A percentile compares a stretch with the other conserved stretches of the same genome.
These are phyloP conservation scores for Clonostachys rhizophaga DNA, from an alignment of 2,329 filamentous ascomycete genomes.

Conservation along the genomic window DNA sequence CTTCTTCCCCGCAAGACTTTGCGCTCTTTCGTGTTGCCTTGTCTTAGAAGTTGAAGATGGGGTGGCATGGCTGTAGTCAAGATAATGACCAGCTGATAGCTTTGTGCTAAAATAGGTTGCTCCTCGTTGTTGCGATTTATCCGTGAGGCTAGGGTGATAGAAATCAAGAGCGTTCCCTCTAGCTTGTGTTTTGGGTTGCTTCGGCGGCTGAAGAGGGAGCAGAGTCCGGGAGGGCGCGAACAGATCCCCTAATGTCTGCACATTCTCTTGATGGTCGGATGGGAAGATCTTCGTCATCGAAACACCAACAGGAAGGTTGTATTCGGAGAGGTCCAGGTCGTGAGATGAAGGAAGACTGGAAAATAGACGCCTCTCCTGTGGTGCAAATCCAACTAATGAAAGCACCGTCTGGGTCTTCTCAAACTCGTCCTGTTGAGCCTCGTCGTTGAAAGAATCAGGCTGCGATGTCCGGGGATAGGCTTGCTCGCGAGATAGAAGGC, in stretches of 20 bases:
- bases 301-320: slow-evolving; percentile 69
- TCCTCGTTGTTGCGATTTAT: slow-evolving; percentile 47
- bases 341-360: slow-evolving; percentile 63
- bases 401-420: slow-evolving; percentile 43
- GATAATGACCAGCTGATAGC: slow-evolving; percentile 63
- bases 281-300: slow-evolving; percentile 33
- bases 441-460: slow-evolving; percentile 20
- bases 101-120: slow-evolving; percentile 63
- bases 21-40: slow-evolving; percentile 67
- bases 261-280: slow-evolving; percentile 35
- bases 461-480: slow-evolving; percentile 37
- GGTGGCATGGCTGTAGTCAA: slow-evolving; percentile 63
- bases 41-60: slow-evolving; percentile 48
- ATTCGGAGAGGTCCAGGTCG: slow-evolving; percentile 23
- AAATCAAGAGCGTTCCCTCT: slow-evolving; percentile 54
- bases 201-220: slow-evolving; percentile 64
- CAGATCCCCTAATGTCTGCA: slow-evolving; percentile 65
- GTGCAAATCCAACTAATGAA: slow-evolving; percentile 72
- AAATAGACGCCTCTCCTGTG: slow-evolving; percentile 73
- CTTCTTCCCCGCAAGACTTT: slow-evolving; percentile 60
- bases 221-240: slow-evolving; percentile 66
- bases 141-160: slow-evolving; percentile 47
- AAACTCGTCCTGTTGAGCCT: slow-evolving; percentile 34
- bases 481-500: slow-evolving; percentile 58
- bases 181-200: slow-evolving; percentile 65